Evolutionary conservation across 495 filamentous ascomycete genomes (phyloP), one percentile per base, ranked within the genome.

Genomic region (Aspergillus ellipticus): DNA sequence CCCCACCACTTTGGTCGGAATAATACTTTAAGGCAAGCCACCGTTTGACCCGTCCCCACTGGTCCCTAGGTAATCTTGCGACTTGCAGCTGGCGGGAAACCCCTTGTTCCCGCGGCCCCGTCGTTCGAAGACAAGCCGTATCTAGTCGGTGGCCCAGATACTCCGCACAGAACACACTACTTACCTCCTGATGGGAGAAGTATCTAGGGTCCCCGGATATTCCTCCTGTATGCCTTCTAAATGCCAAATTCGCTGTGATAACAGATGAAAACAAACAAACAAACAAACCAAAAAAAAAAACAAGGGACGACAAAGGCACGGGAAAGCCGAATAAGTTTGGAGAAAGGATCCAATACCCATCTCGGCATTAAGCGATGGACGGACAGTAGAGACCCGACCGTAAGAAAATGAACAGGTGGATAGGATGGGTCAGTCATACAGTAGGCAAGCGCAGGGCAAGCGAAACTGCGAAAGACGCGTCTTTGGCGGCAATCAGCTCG

Each of bases 21-120:
- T 19, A 45, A 26, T 51, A 29, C 33, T 51, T 49, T 37, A 58
- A 54, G 56, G 55, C 54, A 58, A 64, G 59, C 59, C 63, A 62
- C 63, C 57, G 54, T 57, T 62, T 57, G 49, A 52, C 47, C 50
- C 26, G 37, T 37, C 64, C 54, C 58, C 64, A 57, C 55, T 42
- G 31, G 58, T 63, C 60, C 60, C 64, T 63, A 58, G 60, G 64
- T 66, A 66, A 66, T 66, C 64, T 66, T 63, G 60, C 62, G 42
- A 28, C 54, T 53, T 61, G 56, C 56, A 56, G 42, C 41, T 57
- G 53, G 54, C 45, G 45, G 59, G 46, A 54, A 55, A 54, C 58
- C 62, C 62, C 56, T 62, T 59, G 59, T 60, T 58, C 49, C 53
- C 49, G 51, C 54, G 33, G 63, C 60, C 63, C 63, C 63, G 60